Evolutionary conservation across 768 basidiomycete genomes (phyloP).

Genomic region (Ephemerocybe angulata): DNA sequence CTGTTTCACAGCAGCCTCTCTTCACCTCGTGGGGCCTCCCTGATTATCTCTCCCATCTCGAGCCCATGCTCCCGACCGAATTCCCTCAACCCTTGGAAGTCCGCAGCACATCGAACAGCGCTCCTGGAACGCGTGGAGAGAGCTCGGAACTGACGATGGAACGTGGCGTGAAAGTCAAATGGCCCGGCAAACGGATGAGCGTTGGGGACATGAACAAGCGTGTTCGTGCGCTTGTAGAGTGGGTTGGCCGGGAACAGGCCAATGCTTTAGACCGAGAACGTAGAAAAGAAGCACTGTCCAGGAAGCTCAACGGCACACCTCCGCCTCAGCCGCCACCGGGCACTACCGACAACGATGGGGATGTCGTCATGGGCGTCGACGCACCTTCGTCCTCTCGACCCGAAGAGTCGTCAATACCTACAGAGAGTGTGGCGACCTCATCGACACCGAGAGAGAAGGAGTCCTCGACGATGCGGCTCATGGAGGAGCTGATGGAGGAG

Average conservation of each 20-base stretch:
- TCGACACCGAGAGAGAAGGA: slow-evolving; percentile 11
- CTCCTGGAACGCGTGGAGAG: slow-evolving; percentile 39
- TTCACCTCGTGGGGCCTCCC: slow-evolving; percentile 89
- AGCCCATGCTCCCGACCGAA: slow-evolving; percentile 76
- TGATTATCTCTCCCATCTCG: slow-evolving; percentile 87
- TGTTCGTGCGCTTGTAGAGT: slow-evolving; percentile 84
- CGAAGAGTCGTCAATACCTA: slow-evolving; percentile 12
- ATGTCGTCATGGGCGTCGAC: slow-evolving; percentile 13
- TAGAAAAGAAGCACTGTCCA: slow-evolving; percentile 64
- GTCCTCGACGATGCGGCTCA: slow-evolving; percentile 64
- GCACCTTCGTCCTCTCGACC: slow-evolving; percentile 33
- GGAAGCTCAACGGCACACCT: slow-evolving; percentile 43
- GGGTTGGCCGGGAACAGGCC: slow-evolving; percentile 88
- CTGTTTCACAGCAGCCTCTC: slow-evolving; percentile 71
- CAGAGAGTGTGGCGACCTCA: neutral
- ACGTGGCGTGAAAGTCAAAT: slow-evolving; percentile 83
- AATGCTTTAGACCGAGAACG: slow-evolving; percentile 67
- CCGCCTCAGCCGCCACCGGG: neutral
- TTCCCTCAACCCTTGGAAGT: slow-evolving; percentile 73
- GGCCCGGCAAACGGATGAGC: slow-evolving; percentile 92
- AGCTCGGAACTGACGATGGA: slow-evolving; percentile 62
- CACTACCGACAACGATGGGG: neutral
- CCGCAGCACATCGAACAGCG: slow-evolving; percentile 34
- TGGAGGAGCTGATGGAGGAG: slow-evolving; percentile 91
- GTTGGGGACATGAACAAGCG: slow-evolving; percentile 98